Evolutionary conservation across 2,329 filamentous ascomycete genomes (phyloP).

Genomic region (Fusarium sarcochroum): DNA sequence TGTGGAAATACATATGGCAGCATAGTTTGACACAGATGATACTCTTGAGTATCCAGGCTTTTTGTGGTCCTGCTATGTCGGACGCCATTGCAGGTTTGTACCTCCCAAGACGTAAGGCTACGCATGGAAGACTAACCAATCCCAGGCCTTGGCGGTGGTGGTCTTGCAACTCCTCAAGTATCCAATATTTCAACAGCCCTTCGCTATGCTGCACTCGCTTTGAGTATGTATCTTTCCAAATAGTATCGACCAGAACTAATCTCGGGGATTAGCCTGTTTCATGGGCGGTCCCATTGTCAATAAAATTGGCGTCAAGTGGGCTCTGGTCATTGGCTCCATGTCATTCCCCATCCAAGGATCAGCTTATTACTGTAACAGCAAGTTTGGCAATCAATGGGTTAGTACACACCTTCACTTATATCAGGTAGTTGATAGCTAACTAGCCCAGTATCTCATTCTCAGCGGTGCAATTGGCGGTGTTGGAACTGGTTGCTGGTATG

Average conservation of each 20-base stretch:
- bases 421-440: background rate
- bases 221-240: background rate
- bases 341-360: constrained; percentile 3
- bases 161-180: constrained; percentile 17
- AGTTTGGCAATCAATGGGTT: constrained; percentile 18
- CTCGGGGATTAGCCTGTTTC: background rate
- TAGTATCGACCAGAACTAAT: accelerated
- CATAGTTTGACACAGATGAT: constrained; percentile 27
- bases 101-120: accelerated
- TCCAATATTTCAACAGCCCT: constrained; percentile 17
- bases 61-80: constrained; percentile 21
- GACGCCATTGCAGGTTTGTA: constrained; percentile 17
- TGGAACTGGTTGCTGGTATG: constrained; percentile 63
- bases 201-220: constrained; percentile 14
- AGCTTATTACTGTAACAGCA: constrained; percentile 25
- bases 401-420: accelerated
- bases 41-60: constrained; percentile 17
- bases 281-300: constrained; percentile 24
- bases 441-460: constrained; percentile 2
- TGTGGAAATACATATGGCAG: constrained; percentile 23
- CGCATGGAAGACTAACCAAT: background rate
- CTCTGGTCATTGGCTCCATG: constrained; percentile 15
- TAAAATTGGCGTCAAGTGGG: constrained; percentile 25
- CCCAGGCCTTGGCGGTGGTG: constrained; percentile 1
- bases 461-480: constrained; percentile 28